A percentile compares a stretch with the other conserved stretches of the same genome.
Evolutionary conservation across 192 early-diverging fungal genomes (phyloP).

Genomic region (Diversispora epigaea): DNA sequence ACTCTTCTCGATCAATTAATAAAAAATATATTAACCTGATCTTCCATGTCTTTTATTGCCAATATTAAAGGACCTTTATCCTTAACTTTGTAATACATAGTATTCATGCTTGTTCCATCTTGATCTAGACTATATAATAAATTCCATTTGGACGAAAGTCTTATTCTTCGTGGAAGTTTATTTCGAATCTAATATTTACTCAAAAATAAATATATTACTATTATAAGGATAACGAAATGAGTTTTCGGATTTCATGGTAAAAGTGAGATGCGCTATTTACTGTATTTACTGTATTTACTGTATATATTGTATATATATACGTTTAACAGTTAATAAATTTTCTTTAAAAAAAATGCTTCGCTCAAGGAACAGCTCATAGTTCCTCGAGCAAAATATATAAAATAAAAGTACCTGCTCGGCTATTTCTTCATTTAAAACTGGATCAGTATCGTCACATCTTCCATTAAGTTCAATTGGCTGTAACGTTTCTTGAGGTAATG

Average conservation of each 20-base stretch:
- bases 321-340: background rate
- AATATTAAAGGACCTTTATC: constrained; percentile 68
- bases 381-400: no score
- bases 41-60: constrained; percentile 64
- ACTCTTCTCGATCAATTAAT: background rate
- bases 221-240: no score
- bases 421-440: constrained; percentile 42
- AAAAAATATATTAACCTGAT: constrained; percentile 41
- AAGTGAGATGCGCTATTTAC: no score
- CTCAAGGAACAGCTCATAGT: no score
- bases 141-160: constrained; percentile 73
- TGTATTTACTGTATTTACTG: no score
- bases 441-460: constrained; percentile 45
- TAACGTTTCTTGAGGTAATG: background rate
- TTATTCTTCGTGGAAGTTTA: constrained; percentile 72
- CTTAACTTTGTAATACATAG: constrained; percentile 68
- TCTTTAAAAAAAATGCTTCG: constrained; percentile 1
- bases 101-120: constrained; percentile 87
- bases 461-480: constrained; percentile 42
- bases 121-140: constrained; percentile 91
- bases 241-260: no score
- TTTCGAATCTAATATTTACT: constrained; percentile 67
- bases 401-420: constrained; percentile 49
- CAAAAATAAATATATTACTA: no score
- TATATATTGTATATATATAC: no score